These are phyloP conservation scores for Naganishia antarctica DNA, from an alignment of 768 basidiomycete species.

Conservation along the genomic window DNA sequence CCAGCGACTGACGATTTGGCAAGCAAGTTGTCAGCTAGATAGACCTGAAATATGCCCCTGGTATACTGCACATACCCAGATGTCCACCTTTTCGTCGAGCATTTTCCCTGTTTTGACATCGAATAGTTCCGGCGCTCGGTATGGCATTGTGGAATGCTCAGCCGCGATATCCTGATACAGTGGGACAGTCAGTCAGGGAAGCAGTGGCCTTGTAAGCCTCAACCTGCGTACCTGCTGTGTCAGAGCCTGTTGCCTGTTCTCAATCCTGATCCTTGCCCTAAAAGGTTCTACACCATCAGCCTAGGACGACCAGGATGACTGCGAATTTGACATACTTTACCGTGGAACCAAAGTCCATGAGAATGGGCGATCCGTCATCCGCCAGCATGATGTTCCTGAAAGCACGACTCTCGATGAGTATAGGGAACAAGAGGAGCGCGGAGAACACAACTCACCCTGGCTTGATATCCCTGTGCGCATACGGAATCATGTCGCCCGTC, in stretches of 20 bases:
- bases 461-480: slow-evolving; percentile 94
- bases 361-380: slow-evolving; percentile 79
- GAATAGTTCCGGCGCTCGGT: slow-evolving; percentile 93
- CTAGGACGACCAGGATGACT: not conserved
- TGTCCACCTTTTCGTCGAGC: slow-evolving; percentile 91
- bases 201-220: slow-evolving; percentile 44
- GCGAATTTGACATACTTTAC: slow-evolving; percentile 53
- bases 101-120: slow-evolving; percentile 86
- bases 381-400: slow-evolving; percentile 96
- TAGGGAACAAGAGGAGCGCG: not conserved
- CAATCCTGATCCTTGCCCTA: slow-evolving; percentile 69
- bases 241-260: slow-evolving; percentile 78
- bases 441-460: slow-evolving; percentile 65
- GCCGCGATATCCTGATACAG: slow-evolving; percentile 69
- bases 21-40: not conserved
- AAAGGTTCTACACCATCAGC: no score
- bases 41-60: not conserved
- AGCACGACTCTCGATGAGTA: not conserved
- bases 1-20: slow-evolving; percentile 66
- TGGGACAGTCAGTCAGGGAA: not conserved
- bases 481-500: slow-evolving; percentile 64
- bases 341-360: slow-evolving; percentile 97
- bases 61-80: slow-evolving; percentile 67
- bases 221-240: slow-evolving; percentile 60
- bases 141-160: slow-evolving; percentile 98